These are phyloP conservation scores for Salix suchowensis DNA, from an alignment of 345 rosid species.

Conservation along the genomic window DNA sequence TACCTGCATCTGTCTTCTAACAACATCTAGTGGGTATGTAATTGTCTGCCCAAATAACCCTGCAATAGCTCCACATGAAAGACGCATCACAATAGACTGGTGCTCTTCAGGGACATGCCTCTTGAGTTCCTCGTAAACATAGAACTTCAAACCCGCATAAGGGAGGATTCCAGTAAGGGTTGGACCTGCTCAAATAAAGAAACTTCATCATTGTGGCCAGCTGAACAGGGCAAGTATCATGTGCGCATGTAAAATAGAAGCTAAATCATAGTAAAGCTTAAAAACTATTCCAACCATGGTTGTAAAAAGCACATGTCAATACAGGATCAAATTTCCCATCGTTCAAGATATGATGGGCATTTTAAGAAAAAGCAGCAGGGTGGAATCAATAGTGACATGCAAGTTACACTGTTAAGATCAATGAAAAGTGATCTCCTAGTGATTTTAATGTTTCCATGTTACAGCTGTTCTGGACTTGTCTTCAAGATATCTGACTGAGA, in stretches of 20 bases:
- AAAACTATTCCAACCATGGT: neutral
- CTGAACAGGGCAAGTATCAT: neutral
- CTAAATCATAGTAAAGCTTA: neutral
- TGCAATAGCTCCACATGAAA: constrained; percentile 95
- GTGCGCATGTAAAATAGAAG: neutral
- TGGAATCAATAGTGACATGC: no score
- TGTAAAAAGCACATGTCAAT: neutral
- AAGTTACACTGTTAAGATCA: no score
- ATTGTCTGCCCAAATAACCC: constrained; percentile 92
- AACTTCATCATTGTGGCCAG: constrained; percentile 6
- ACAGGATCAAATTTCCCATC: neutral
- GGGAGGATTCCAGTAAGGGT: constrained; percentile 90
- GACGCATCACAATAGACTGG: constrained; percentile 65
- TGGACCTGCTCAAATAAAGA: constrained; percentile 59
- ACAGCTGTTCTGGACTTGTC: no score
- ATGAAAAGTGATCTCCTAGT: no score
- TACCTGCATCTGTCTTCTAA: constrained; percentile 99
- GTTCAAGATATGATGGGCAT: no score
- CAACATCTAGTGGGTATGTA: constrained; percentile 95
- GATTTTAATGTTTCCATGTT: no score
- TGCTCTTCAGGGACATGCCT: constrained; percentile 87
- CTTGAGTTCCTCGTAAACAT: constrained; percentile 81
- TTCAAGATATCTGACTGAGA: no score
- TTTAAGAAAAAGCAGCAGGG: no score
- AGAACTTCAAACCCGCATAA: constrained; percentile 92